Percentiles rank a stretch among this genome's conserved stretches.
phyloP scores from a whole-genome alignment of 106 monocot genomes.

The Dioscorea zingiberensis region DNA sequence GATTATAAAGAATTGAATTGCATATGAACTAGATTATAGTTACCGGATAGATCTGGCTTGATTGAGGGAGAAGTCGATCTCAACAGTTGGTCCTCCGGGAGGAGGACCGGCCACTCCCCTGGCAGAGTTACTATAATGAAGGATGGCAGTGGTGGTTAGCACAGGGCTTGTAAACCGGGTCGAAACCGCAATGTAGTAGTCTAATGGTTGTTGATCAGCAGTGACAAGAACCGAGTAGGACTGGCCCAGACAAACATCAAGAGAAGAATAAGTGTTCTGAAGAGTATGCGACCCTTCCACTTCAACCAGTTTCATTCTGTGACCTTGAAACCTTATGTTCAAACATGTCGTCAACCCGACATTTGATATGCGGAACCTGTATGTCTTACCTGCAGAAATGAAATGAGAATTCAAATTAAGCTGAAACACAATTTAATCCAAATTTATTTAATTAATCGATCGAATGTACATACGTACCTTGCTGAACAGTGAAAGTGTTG shows the following conservation, averaged over 20 bases:
- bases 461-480: too few relatives aligned
- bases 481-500: constrained; percentile 11
- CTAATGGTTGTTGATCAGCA: constrained; percentile 28
- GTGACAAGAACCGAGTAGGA: constrained; percentile 41
- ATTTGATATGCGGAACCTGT: constrained; percentile 44
- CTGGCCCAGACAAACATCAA: constrained; percentile 44
- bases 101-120: constrained; percentile 11
- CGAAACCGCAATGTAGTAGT: constrained; percentile 40
- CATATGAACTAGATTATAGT: background rate
- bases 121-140: constrained; percentile 36
- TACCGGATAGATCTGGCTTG: constrained; percentile 46
- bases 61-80: constrained; percentile 37
- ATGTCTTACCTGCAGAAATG: constrained; percentile 30
- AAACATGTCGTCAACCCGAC: constrained; percentile 35
- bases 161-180: constrained; percentile 37
- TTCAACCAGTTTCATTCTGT: constrained; percentile 46
- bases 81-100: constrained; percentile 40
- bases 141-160: constrained; percentile 28
- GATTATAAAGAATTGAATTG: too few relatives aligned
- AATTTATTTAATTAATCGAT: too few relatives aligned
- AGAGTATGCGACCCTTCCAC: constrained; percentile 48
- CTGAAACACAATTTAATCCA: too few relatives aligned
- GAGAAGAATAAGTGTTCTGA: constrained; percentile 35
- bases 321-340: constrained; percentile 52
- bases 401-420: too few relatives aligned